Conservation (phyloP, 1,139 yeast species). For the Torulaspora pretoriensis region DNA sequence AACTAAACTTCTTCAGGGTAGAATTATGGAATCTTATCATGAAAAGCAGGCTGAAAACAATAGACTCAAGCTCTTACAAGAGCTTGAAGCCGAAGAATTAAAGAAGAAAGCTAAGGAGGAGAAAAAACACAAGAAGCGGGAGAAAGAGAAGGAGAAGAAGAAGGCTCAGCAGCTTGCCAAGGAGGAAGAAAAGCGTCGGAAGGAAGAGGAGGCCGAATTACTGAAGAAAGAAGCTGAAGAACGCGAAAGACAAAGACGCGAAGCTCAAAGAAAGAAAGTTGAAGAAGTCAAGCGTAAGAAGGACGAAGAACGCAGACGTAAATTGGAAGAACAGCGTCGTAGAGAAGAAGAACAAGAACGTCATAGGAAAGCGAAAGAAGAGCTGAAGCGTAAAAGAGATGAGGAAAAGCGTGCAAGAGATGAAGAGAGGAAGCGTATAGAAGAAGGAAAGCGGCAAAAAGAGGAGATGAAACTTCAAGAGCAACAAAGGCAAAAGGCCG, state of each 20-base stretch:
- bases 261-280: constrained; percentile 39
- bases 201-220: constrained; percentile 41
- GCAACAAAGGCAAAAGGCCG: constrained; percentile 31
- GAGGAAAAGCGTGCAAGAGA: constrained; percentile 43
- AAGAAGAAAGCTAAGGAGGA: constrained; percentile 70
- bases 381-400: constrained; percentile 40
- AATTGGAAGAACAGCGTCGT: constrained; percentile 42
- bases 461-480: constrained; percentile 21
- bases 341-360: constrained; percentile 40
- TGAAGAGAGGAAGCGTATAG: constrained; percentile 42
- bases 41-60: constrained; percentile 78
- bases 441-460: constrained; percentile 41
- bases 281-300: constrained; percentile 38
- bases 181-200: constrained; percentile 45
- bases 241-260: constrained; percentile 45
- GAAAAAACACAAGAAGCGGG: constrained; percentile 68
- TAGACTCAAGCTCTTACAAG: constrained; percentile 68
- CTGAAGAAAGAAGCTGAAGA: constrained; percentile 43
- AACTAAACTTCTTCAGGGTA: constrained; percentile 66
- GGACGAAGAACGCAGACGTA: constrained; percentile 43
- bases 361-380: constrained; percentile 40
- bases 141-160: constrained; percentile 78
- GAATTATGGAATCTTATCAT: constrained; percentile 70
- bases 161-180: constrained; percentile 66
- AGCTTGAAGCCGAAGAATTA: constrained; percentile 75